phyloP scores from a whole-genome alignment of 2,329 filamentous ascomycete genomes.

The Aspergillus intermedius region DNA sequence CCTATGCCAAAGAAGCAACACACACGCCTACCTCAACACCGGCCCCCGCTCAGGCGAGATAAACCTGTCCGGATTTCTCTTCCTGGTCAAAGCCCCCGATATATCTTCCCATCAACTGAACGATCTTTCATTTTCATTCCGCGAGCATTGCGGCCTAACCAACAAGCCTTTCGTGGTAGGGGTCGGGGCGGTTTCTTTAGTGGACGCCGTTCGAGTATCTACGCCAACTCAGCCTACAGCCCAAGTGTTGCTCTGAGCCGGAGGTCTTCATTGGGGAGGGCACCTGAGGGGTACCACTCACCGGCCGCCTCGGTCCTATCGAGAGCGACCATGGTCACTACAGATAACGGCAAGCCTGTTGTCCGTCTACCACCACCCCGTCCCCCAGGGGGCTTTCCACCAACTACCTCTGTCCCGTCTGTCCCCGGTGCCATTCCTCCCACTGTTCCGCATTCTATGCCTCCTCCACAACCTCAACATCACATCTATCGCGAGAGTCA shows the following conservation, averaged over 20 bases:
- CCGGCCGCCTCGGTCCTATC: conserved; percentile 74
- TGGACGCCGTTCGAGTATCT: conserved; percentile 63
- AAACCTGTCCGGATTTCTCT: conserved; percentile 94
- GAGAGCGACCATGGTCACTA: conserved; percentile 52
- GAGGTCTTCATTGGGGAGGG: conserved; percentile 69
- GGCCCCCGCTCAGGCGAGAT: conserved; percentile 86
- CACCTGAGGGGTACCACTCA: conserved; percentile 70
- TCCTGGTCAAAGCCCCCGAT: conserved; percentile 69
- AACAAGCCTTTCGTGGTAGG: conserved; percentile 65
- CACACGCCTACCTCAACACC: conserved; percentile 88
- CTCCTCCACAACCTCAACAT: conserved; percentile 48
- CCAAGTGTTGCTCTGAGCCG: conserved; percentile 84
- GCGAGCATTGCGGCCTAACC: conserved; percentile 83
- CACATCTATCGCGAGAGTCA: conserved; percentile 56
- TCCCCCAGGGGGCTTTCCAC: conserved; percentile 21
- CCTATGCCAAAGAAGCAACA: conserved; percentile 81
- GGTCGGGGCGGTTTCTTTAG: conserved; percentile 65
- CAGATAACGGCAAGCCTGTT: conserved; percentile 62
- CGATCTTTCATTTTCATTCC: conserved; percentile 98
- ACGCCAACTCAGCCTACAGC: conserved; percentile 72
- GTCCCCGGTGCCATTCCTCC: conserved; percentile 12
- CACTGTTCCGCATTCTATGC: conserved; percentile 15
- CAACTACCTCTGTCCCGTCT: conserved; percentile 13
- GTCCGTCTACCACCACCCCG: conserved; percentile 70
- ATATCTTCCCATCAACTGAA: conserved; percentile 84